Base-by-base conservation (phyloP, 306 rosid genomes). In the Astragalus membranaceus region DNA sequence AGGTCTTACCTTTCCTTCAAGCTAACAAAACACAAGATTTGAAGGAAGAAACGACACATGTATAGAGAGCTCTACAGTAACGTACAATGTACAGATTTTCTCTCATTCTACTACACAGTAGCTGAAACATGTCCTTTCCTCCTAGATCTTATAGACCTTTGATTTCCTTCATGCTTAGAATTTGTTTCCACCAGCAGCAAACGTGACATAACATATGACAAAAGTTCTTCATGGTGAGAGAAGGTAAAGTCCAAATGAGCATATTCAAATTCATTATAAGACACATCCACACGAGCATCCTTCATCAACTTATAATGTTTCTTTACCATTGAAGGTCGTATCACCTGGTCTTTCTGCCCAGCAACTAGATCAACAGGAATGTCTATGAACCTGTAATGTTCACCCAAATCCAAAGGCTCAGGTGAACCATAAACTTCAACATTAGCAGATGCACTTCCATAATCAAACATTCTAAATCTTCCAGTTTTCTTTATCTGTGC, bases 241-340 rank as follows among this genome's bases (percentile, higher is more conserved):
- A 90, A 94, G 26, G 98, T 90, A 69, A 94, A 94, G 79, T 94
- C 98, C 73, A 94, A 77, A 81, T 94, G 98, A 8, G 98, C 98
- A 62, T 90, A 94, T 76, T 94, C 96, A 56, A 87, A 94, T 77
- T 90, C 92, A 46, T 74, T 84, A 50, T 53, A 87, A 26, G 98
- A 90, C 33, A 86, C 98, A 71, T 75, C 65, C 16, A 87, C 92
- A 32, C 86, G 79, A 7, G 82, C 75, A 11, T 81, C 72, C 69
- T 85, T 85, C 98, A 94, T 90, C 81, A 87, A 71, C 58, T 39
- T 84, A 52, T 90, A 85, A 79, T 94, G 96, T 80, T 80, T 88
- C 78, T 68, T 88, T 5, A 93, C 98, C 97, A 90, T 93, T 11
- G 97, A 82, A 54, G 96, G 96, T 72, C 89, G 75, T 67, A 93